Evolutionary conservation across 768 basidiomycete genomes (phyloP), one percentile per base, ranked within the genome.

Genomic region (Rhodotorula sphaerocarpa): DNA sequence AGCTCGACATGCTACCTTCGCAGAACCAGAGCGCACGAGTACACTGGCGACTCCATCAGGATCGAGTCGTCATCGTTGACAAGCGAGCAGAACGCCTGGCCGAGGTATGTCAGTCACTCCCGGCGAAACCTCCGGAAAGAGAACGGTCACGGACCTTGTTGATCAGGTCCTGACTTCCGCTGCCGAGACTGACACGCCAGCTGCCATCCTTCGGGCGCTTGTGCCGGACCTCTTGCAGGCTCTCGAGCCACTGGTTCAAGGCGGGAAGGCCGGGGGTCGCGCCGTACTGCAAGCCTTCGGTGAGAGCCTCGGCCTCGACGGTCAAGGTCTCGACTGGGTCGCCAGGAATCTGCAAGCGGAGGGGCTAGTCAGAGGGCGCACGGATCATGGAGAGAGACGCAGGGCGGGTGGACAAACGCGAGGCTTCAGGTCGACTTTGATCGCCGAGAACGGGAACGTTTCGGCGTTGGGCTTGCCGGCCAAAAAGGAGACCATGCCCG

Each of bases 401-500:
- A 3, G 48, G 33, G 50, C 9, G 12, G 44, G 15, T 39, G 27
- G 39, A 21, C 57, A 46, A 21, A 63, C 61, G 57, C 62, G 34
- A 18, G 77, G 72, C 65, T 77, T 77, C 59, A 79, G 69, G 53
- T 76, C 74, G 57, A 79, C 73, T n/a, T 81, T 84, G 69, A 97
- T 77, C 0, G 85, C 84, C 3, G 84, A 83, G 77, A 97, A 88
- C 2, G 93, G 93, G 77, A 96, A 97, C 25, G 88, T 86, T n/a
- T 80, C 78, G 12, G 84, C 80, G 72, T 93, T 92, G 10, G 93
- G 93, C 75, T 92, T 90, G 31, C 93, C 93, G 0, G 90, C 91
- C 11, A 92, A 82, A 36, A 91, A 74, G 5, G 86, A 88, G 58
- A 91, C 84, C 42, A 88, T 72, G n/a, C 87, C 87, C 0, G 90